Conservation (phyloP, 1,284 basidiomycete genomes). For the Rhodotorula sp. region DNA sequence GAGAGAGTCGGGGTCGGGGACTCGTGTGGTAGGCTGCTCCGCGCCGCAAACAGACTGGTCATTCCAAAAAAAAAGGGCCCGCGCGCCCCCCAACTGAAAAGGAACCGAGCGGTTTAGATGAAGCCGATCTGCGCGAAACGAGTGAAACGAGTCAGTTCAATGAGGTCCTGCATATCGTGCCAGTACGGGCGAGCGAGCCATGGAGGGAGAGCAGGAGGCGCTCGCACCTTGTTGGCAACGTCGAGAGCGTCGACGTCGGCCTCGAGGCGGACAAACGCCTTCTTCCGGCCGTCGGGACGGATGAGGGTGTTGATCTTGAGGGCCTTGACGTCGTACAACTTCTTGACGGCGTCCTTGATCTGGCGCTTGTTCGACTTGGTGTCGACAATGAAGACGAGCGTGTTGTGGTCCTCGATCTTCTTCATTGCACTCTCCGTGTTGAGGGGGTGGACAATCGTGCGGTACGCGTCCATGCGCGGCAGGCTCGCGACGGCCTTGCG, state of each 20-base stretch:
- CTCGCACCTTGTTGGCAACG: slow-evolving; percentile 93
- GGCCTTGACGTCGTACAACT: slow-evolving; percentile 95
- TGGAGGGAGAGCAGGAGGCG: slow-evolving; percentile 39
- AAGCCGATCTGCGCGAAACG: slow-evolving; percentile 64
- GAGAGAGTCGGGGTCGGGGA: too few relatives aligned
- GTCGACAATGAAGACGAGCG: slow-evolving; percentile 96
- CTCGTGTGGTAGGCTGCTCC: neutral
- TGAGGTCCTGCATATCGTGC: neutral
- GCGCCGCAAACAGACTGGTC: neutral
- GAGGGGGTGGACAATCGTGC: slow-evolving; percentile 77
- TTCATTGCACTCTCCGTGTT: slow-evolving; percentile 79
- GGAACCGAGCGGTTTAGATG: slow-evolving; percentile 57
- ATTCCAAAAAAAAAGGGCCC: neutral
- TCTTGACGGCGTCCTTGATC: slow-evolving; percentile 99
- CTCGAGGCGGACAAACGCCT: slow-evolving; percentile 94
- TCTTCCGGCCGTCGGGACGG: slow-evolving; percentile 98
- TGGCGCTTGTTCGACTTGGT: slow-evolving; percentile 95
- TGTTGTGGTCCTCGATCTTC: slow-evolving; percentile 99
- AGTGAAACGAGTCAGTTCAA: neutral
- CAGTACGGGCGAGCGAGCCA: neutral
- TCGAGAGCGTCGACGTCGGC: slow-evolving; percentile 96
- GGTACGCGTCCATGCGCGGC: slow-evolving; percentile 96
- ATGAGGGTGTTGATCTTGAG: slow-evolving; percentile 98
- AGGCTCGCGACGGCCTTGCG: slow-evolving; percentile 90
- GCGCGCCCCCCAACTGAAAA: neutral